Base-by-base conservation (phyloP, 2,329 filamentous ascomycete genomes). In the Alternaria sp. region DNA sequence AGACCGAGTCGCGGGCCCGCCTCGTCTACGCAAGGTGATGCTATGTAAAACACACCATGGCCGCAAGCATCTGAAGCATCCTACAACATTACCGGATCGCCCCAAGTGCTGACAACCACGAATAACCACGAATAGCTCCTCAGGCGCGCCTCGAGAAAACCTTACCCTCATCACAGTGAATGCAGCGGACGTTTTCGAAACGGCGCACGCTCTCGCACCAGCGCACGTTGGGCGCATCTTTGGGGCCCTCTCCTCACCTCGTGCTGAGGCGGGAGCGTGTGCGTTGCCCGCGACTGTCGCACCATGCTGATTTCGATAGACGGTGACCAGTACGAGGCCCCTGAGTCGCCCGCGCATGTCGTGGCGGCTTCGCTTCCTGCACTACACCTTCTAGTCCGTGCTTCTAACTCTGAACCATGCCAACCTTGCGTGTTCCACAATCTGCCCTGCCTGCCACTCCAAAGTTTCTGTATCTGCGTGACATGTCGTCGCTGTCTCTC, bases 211-310 rank as follows among this genome's bases (percentile, higher is more conserved):
- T 15, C 55, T 33, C 55, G 25, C 23, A 49, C 44, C 37, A 18
- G 43, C 51, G 61, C 55, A 51, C 60, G 49, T 56, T 55, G 47
- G 43, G 58, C 55, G 43, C 55, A 43, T 49, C 58, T 41, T 60
- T 46, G 47, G 43, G 55, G 14, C 37, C 55, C 33, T 44, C 55
- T 59, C 53, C 60, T 73, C 68, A 67, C 71, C 57, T 74, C 68
- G 66, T 72, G 70, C 67, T 70, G 65, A 58, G 58, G 66, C 71
- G 71, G 71, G 71, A 76, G 71, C 56, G 64, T 71, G 73, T 74
- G 71, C 71, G 71, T 51, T 65, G 65, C 60, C 65, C 65, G 69
- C 70, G 69, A 71, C 63, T 72, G 75, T 76, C 73, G 70, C 74
- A 77, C 75, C 69, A 77, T 67, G 37, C 45, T 51, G 55, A 65